Evolutionary conservation across 306 rosid species (phyloP), one percentile per base, ranked within the genome.

Genomic region (Corylus heterophylla): DNA sequence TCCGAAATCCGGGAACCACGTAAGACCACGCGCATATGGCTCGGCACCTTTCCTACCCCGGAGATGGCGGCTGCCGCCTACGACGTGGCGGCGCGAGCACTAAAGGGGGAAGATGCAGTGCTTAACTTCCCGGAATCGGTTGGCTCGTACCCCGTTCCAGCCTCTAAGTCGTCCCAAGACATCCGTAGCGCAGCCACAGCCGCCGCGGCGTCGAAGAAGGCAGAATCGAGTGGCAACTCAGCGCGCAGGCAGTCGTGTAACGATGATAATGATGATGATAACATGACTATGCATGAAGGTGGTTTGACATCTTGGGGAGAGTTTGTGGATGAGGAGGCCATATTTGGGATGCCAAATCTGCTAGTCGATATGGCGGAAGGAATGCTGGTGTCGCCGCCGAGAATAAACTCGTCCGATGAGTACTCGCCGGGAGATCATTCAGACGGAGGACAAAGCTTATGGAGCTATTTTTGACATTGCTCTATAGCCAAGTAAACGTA

Each of bases 61-160:
- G 98, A 94, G 80, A 94, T 94, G 98, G 98, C 97, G 0, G 98
- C 97, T 0, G 93, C 97, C 0, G 98, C 98, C 61, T 92, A 91
- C 14, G 98, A 94, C 54, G 97, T 89, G 54, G 98, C 98, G 1
- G 88, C 90, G 0, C 62, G 92, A 9, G 93, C 98, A 11, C 89
- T 94, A 11, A 94, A 89, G 76, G 95, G 98, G 1, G 22, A 75
- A 3, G 86, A 88, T 0, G 93, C 89, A 0, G 79, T 72, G 68
- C 91, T 91, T 18, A 94, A 94, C 84, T 92, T 91, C 73, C 98
- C 98, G 0, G 71, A 69, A 12, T 85, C 25, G 0, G 61, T 55
- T 1, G 75, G 47, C 0, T 58, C 35, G 71, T 92, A 88, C 56
- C 98, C 98, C 0, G 82, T 89, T 2, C 98, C 97, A 0, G 79